Percentiles rank a stretch among this genome's conserved stretches.
Conservation (phyloP, 1,139 yeast genomes). For the Blastobotrys capitulatus region DNA sequence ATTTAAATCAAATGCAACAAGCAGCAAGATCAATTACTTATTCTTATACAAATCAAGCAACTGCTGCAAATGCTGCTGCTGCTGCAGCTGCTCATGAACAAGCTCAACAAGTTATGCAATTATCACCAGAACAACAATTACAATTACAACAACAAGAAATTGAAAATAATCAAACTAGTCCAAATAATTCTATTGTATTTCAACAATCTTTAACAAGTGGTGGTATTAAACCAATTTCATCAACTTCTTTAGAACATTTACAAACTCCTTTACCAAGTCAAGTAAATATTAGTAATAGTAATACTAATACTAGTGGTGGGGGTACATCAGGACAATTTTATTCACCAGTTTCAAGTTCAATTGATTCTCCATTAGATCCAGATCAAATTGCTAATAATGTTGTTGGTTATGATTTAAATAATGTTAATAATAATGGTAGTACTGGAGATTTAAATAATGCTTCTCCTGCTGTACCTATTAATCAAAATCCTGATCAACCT, state of each 20-base stretch:
- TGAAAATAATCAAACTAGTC: background rate
- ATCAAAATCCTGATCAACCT: background rate
- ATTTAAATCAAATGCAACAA: conserved; percentile 5
- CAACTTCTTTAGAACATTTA: background rate
- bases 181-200: background rate
- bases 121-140: background rate
- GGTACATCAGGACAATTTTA: background rate
- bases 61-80: conserved; percentile 6
- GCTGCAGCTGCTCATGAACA: conserved; percentile 6
- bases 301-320: background rate
- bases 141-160: background rate
- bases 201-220: background rate
- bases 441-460: too few species aligned
- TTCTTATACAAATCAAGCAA: conserved; percentile 5
- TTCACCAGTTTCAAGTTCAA: background rate
- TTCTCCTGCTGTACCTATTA: background rate
- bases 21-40: conserved; percentile 9
- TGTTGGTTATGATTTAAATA: background rate
- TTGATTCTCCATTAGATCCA: conserved; percentile 1
- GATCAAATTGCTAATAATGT: background rate
- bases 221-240: background rate
- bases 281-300: background rate
- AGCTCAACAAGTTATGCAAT: background rate
- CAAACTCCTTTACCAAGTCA: background rate
- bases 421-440: background rate